Conservation (phyloP, 2,329 filamentous ascomycete species). For the Colletotrichum eleusines region DNA sequence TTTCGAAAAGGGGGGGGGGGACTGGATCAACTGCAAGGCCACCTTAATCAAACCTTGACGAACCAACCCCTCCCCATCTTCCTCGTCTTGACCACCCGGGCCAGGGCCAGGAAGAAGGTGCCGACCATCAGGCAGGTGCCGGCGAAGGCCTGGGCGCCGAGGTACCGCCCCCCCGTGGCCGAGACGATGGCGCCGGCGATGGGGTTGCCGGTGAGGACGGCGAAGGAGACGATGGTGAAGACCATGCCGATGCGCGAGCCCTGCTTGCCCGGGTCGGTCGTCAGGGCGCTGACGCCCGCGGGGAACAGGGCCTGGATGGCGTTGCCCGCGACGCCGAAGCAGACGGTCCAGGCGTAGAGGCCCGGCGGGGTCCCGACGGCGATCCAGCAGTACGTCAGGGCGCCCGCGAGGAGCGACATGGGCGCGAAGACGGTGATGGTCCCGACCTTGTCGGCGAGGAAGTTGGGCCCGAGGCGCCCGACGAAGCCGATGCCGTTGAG, state of each 20-base stretch:
- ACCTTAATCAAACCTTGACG: constrained; percentile 58
- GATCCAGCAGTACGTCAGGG: constrained; percentile 68
- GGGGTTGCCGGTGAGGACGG: constrained; percentile 64
- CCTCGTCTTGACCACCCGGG: constrained; percentile 55
- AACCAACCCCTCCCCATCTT: constrained; percentile 53
- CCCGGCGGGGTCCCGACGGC: constrained; percentile 61
- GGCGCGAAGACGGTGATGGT: constrained; percentile 72
- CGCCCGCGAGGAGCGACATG: constrained; percentile 53
- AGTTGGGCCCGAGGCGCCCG: constrained; percentile 69
- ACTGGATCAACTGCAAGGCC: no score
- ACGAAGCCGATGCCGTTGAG: constrained; percentile 72
- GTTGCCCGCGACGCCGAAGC: constrained; percentile 74
- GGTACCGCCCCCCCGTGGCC: constrained; percentile 55
- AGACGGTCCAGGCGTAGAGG: constrained; percentile 71
- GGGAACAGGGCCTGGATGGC: constrained; percentile 77
- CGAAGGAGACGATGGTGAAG: constrained; percentile 67
- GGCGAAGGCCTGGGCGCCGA: constrained; percentile 63
- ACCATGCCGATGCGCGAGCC: constrained; percentile 70
- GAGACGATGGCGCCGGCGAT: constrained; percentile 64
- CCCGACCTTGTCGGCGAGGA: constrained; percentile 69
- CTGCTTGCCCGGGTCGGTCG: constrained; percentile 62
- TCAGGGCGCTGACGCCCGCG: constrained; percentile 68
- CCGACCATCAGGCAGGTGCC: constrained; percentile 59
- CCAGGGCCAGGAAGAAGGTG: constrained; percentile 52
- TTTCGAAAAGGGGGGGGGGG: no score